These are phyloP conservation scores for Penicillium sp. DNA, from an alignment of 2,329 filamentous ascomycete species.

Conservation along the genomic window DNA sequence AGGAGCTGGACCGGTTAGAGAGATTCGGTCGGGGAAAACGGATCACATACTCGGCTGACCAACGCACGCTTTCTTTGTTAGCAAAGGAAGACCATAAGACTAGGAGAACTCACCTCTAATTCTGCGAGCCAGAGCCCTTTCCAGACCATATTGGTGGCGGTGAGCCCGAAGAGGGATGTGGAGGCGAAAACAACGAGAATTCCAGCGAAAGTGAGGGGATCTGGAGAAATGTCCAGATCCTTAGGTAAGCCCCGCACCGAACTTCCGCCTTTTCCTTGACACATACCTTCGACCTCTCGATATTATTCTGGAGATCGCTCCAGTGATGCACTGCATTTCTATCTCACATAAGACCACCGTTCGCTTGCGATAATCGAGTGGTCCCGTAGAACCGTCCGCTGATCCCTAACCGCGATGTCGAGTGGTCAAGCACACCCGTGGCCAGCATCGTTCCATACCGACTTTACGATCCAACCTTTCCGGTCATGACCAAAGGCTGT, in stretches of 20 bases:
- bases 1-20: conserved; percentile 36
- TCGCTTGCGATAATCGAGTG: conserved; percentile 15
- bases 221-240: not conserved
- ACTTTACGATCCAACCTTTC: conserved; percentile 6
- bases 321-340: not conserved
- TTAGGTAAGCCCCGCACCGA: conserved; percentile 13
- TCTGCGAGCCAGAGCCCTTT: conserved; percentile 30
- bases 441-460: conserved; percentile 13
- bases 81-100: not conserved
- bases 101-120: conserved; percentile 33
- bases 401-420: conserved; percentile 23
- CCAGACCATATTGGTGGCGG: conserved; percentile 25
- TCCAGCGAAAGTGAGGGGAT: not conserved
- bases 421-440: conserved; percentile 18
- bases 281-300: not conserved
- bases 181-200: not conserved
- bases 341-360: not conserved
- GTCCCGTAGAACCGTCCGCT: not conserved
- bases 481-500: conserved; percentile 42
- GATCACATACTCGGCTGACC: conserved; percentile 36
- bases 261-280: not conserved
- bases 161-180: not conserved
- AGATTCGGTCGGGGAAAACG: not conserved
- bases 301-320: not conserved
- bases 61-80: conserved; percentile 23